Percentiles rank a stretch among this genome's conserved stretches.
phyloP scores from a whole-genome alignment of 2,329 filamentous ascomycete genomes.

The Fusarium humuli region DNA sequence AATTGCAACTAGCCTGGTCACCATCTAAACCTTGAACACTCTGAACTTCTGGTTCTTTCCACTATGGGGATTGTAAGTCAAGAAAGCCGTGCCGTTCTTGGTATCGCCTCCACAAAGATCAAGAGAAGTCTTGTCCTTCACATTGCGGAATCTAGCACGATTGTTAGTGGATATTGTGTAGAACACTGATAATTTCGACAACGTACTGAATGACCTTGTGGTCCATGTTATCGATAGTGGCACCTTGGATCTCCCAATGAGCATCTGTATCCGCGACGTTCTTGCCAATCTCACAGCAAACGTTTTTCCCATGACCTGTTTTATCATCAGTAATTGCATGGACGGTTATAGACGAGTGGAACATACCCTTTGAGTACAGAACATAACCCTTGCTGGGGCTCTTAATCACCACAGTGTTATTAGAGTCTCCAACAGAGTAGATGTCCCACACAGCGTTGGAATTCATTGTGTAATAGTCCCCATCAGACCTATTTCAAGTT shows the following conservation, averaged over 20 bases:
- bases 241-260: background rate
- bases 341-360: rapidly evolving
- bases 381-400: background rate
- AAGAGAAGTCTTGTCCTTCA: background rate
- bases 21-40: background rate
- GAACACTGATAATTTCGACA: rapidly evolving
- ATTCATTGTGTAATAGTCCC: background rate
- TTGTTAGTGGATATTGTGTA: background rate
- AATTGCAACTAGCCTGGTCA: too few relatives aligned
- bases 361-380: background rate
- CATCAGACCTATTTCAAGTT: background rate
- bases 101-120: background rate
- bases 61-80: rapidly evolving
- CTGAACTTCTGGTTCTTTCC: background rate
- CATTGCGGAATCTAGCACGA: background rate
- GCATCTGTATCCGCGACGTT: background rate
- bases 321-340: background rate
- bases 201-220: background rate
- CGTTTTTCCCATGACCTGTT: background rate
- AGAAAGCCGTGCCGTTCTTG: background rate
- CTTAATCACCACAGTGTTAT: background rate
- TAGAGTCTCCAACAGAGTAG: background rate
- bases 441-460: background rate
- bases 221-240: rapidly evolving
- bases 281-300: background rate